These are phyloP conservation scores for Firmiana major DNA, from an alignment of 345 rosid species.

Conservation along the genomic window DNA sequence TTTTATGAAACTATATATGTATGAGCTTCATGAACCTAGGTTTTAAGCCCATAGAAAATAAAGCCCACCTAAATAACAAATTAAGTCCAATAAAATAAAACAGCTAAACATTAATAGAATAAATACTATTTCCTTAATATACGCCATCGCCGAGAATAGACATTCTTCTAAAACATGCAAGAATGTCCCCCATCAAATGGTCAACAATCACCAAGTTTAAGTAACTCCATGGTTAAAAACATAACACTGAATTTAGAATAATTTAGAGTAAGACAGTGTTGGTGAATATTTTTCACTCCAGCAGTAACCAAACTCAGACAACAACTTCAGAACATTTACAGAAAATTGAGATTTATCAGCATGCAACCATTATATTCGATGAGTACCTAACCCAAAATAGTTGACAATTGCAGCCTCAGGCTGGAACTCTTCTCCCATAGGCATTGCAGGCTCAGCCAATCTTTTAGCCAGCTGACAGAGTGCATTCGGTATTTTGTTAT, in stretches of 20 bases:
- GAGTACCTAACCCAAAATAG: constrained; percentile 72
- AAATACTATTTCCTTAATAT: neutral
- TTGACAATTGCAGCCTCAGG: constrained; percentile 95
- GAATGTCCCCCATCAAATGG: neutral
- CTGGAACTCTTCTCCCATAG: constrained; percentile 63
- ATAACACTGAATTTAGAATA: neutral
- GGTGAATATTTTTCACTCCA: neutral
- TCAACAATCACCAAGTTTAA: neutral
- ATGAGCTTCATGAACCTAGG: neutral
- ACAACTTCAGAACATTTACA: neutral
- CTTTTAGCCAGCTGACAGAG: constrained; percentile 70
- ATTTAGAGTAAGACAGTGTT: neutral
- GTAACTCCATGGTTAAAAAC: neutral
- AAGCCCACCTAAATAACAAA: neutral
- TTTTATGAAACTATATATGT: neutral
- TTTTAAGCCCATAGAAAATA: neutral
- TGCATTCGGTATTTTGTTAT: constrained; percentile 73
- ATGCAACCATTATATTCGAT: neutral
- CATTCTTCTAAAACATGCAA: neutral
- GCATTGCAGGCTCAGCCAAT: constrained; percentile 77
- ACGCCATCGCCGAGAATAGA: neutral
- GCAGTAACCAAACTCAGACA: neutral
- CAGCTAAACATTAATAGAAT: neutral
- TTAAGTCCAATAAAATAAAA: too few relatives aligned
- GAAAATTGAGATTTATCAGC: neutral